phyloP scores from a whole-genome alignment of 2,329 filamentous ascomycete species.

The Fusarium sp. region DNA sequence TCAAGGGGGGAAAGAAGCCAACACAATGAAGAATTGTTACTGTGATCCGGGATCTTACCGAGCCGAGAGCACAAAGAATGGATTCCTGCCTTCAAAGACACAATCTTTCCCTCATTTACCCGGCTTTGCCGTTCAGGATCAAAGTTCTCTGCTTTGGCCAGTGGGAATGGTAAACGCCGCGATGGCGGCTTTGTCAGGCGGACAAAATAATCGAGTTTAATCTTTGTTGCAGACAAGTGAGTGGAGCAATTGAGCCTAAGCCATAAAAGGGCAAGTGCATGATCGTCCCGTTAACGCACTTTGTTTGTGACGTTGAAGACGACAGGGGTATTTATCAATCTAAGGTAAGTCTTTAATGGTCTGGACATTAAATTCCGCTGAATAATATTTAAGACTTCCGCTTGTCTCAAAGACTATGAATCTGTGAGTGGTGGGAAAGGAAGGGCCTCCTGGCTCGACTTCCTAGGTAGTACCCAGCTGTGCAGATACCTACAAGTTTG shows the following conservation, averaged over 20 bases:
- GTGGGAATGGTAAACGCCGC: slow-evolving; percentile 21
- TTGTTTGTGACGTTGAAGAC: slow-evolving; percentile 1
- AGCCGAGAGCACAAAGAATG: not conserved
- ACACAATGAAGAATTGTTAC: not conserved
- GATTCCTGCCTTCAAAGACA: no score
- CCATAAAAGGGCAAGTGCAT: slow-evolving; percentile 14
- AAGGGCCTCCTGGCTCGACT: not conserved
- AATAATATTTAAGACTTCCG: not conserved
- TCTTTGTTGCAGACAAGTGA: slow-evolving; percentile 2
- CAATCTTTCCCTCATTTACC: not conserved
- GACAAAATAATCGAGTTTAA: slow-evolving; percentile 18
- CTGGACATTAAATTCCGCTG: slow-evolving; percentile 1
- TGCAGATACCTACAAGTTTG: not conserved
- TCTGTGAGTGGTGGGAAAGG: not conserved
- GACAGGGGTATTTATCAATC: slow-evolving; percentile 39
- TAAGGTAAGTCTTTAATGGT: not conserved
- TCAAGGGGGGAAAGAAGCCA: not conserved
- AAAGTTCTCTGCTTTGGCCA: not conserved
- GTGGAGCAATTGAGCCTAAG: slow-evolving; percentile 1
- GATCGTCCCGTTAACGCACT: slow-evolving; percentile 29
- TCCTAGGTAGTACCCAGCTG: no score
- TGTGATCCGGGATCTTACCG: not conserved
- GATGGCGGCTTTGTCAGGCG: slow-evolving; percentile 1
- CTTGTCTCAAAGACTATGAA: not conserved
- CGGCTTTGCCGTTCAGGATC: slow-evolving; percentile 1